phyloP scores from a whole-genome alignment of 2,329 filamentous ascomycete genomes.

The Aspergillus fructus region DNA sequence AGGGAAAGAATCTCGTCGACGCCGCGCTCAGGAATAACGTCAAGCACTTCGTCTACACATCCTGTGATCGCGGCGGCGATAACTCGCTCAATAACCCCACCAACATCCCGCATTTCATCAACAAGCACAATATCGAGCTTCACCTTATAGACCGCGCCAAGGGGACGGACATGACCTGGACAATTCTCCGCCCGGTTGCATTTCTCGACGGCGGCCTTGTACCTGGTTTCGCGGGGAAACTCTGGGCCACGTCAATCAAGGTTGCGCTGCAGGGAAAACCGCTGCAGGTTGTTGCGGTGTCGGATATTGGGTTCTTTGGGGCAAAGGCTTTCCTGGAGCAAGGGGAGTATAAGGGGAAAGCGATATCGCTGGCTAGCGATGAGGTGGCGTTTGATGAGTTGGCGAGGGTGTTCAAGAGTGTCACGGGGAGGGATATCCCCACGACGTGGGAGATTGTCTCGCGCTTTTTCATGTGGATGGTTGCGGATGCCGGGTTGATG shows the following conservation, averaged over 20 bases:
- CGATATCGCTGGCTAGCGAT: slow-evolving; percentile 51
- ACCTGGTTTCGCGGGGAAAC: slow-evolving; percentile 48
- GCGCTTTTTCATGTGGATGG: slow-evolving; percentile 39
- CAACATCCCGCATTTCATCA: slow-evolving; percentile 60
- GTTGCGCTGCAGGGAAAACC: slow-evolving; percentile 43
- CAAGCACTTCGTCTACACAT: slow-evolving; percentile 63
- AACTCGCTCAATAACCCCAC: slow-evolving; percentile 53
- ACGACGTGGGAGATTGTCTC: slow-evolving; percentile 43
- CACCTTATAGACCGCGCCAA: slow-evolving; percentile 51
- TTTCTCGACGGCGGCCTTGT: slow-evolving; percentile 59
- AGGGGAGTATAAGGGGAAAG: slow-evolving; percentile 39
- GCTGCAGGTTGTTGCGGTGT: slow-evolving; percentile 44
- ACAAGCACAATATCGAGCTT: slow-evolving; percentile 62
- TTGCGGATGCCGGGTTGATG: slow-evolving; percentile 49
- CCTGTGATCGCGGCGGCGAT: slow-evolving; percentile 63
- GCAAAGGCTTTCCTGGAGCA: slow-evolving; percentile 50
- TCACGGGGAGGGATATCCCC: slow-evolving; percentile 46
- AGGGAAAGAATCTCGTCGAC: slow-evolving; percentile 61
- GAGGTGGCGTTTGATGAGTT: slow-evolving; percentile 51
- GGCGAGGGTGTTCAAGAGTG: slow-evolving; percentile 46
- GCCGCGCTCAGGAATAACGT: slow-evolving; percentile 57
- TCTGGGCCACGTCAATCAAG: slow-evolving; percentile 47
- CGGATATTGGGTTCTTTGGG: slow-evolving; percentile 55
- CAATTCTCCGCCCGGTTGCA: slow-evolving; percentile 60
- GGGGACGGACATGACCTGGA: slow-evolving; percentile 56